These are phyloP conservation scores for Choricystis sp. DNA, from an alignment of 139 green algal genomes.

Conservation along the genomic window DNA sequence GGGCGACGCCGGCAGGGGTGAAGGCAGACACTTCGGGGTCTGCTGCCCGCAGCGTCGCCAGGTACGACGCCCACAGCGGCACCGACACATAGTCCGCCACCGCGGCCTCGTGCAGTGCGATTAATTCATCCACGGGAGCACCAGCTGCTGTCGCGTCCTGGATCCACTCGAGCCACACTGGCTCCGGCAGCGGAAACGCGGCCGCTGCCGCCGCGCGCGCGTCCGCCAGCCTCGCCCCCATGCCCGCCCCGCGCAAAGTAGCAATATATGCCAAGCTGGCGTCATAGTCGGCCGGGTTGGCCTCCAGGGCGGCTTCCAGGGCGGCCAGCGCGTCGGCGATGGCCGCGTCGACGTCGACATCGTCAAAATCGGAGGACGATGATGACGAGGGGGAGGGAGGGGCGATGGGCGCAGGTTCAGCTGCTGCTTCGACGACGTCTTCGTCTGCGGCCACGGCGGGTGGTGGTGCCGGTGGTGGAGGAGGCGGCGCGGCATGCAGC, in stretches of 20 bases:
- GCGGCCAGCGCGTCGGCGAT: not conserved
- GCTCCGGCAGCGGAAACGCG: not conserved
- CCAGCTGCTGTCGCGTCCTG: not conserved
- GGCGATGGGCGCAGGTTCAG: too few relatives aligned
- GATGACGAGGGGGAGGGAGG: too few relatives aligned
- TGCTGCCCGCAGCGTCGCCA: not conserved
- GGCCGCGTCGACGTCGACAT: not conserved
- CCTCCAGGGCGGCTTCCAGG: not conserved
- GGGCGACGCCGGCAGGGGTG: not conserved
- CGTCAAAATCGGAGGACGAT: not conserved
- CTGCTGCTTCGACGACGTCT: not conserved
- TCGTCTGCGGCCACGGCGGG: not conserved
- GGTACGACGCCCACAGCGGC: not conserved
- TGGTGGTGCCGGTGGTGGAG: too few relatives aligned
- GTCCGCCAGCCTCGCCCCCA: not conserved
- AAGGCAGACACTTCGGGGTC: not conserved
- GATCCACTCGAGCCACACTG: not conserved
- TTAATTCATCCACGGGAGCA: not conserved
- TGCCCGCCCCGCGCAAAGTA: not conserved
- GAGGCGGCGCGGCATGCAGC: too few relatives aligned
- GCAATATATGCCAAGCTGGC: not conserved
- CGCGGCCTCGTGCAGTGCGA: not conserved
- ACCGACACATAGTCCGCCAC: not conserved
- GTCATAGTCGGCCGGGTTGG: not conserved
- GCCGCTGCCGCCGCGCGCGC: too few relatives aligned